A percentile compares a stretch with the other conserved stretches of the same genome.
Evolutionary conservation across 257 asterid species (phyloP).

Genomic region (Solanum sitiens): DNA sequence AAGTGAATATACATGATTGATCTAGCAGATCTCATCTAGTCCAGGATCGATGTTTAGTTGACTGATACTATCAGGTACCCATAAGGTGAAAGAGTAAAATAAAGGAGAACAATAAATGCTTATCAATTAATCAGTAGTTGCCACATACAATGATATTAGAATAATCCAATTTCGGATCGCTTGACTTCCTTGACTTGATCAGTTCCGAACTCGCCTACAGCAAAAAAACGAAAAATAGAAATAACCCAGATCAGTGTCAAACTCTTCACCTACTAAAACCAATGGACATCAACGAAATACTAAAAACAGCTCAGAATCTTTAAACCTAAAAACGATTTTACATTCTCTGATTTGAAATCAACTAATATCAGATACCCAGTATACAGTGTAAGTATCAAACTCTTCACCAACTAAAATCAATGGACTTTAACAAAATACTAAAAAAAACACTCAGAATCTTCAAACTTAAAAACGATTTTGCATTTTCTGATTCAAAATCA

Average conservation of each 20-base stretch:
- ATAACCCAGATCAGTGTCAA: background rate
- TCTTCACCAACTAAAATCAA: background rate
- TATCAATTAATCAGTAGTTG: background rate
- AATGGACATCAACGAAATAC: background rate
- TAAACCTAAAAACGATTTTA: background rate
- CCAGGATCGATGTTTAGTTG: background rate
- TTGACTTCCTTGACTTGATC: conserved; percentile 74
- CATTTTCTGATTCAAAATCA: background rate
- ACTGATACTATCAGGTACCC: background rate
- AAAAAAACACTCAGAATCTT: background rate
- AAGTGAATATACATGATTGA: background rate
- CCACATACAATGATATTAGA: conserved; percentile 67
- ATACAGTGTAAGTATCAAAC: background rate
- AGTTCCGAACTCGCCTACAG: conserved; percentile 65
- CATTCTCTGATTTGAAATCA: background rate
- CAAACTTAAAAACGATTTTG: background rate
- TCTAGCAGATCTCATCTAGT: background rate
- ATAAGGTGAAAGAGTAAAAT: background rate
- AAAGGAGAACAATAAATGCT: background rate
- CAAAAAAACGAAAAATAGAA: background rate
- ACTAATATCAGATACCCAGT: background rate
- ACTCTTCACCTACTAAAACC: background rate
- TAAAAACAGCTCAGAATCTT: background rate
- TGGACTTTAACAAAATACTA: background rate
- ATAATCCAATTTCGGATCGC: conserved; percentile 70